A percentile compares a stretch with the other conserved stretches of the same genome.
Conservation (phyloP, 345 rosid species). For the Sisymbrium irio region DNA sequence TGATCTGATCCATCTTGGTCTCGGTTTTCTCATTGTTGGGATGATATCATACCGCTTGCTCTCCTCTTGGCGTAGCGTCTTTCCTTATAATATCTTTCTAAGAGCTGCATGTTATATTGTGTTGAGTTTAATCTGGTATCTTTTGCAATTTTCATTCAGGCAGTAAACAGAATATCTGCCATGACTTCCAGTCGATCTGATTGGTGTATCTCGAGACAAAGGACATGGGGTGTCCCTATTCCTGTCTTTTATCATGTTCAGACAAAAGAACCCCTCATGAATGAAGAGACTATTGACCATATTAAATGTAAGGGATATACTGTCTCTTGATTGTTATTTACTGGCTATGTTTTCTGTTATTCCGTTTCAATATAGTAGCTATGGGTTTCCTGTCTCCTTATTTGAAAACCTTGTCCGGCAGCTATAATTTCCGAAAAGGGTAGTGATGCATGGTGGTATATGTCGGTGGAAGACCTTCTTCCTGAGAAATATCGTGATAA, state of each 20-base stretch:
- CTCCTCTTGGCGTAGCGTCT: neutral
- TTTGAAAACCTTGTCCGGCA: constrained; percentile 39
- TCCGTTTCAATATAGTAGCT: constrained; percentile 4
- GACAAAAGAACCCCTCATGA: constrained; percentile 86
- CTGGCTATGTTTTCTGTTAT: neutral
- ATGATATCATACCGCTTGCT: neutral
- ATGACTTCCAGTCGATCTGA: constrained; percentile 94
- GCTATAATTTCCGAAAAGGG: constrained; percentile 77
- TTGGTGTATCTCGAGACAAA: constrained; percentile 98
- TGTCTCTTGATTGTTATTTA: constrained; percentile 8
- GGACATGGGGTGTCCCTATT: constrained; percentile 97
- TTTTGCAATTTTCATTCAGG: constrained; percentile 44
- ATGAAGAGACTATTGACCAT: constrained; percentile 79
- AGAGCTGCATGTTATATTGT: constrained; percentile 1
- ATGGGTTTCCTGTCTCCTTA: neutral
- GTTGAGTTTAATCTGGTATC: constrained; percentile 7
- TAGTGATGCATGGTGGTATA: constrained; percentile 98
- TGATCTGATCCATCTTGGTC: neutral
- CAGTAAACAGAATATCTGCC: constrained; percentile 80
- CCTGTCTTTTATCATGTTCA: constrained; percentile 80
- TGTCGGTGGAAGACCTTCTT: constrained; percentile 80
- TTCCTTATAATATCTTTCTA: neutral
- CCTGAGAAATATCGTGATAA: constrained; percentile 69
- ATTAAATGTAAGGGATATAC: constrained; percentile 59
- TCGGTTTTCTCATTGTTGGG: neutral